phyloP scores from a whole-genome alignment of 192 early-diverging fungal genomes.

The Podila minutissima region DNA sequence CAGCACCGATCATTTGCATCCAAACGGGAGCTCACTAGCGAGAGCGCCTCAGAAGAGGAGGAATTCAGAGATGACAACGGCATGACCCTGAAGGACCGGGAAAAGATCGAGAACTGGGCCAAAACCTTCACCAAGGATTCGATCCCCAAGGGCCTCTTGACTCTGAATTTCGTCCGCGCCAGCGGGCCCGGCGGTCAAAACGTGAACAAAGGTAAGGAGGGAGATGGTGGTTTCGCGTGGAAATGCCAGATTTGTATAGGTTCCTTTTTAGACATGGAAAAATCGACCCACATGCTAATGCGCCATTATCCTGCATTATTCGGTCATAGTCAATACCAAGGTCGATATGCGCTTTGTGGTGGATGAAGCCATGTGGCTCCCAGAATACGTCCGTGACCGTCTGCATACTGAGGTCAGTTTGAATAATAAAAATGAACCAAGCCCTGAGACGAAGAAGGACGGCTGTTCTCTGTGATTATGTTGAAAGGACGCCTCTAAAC shows the following conservation, averaged over 20 bases:
- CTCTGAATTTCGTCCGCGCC: constrained; percentile 71
- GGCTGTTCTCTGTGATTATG: background rate
- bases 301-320: background rate
- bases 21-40: background rate
- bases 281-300: background rate
- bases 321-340: constrained; percentile 81
- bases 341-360: constrained; percentile 81
- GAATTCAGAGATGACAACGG: constrained; percentile 40
- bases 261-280: background rate
- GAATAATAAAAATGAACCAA: background rate
- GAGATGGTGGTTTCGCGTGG: background rate
- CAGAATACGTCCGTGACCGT: constrained; percentile 70
- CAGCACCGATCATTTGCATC: background rate
- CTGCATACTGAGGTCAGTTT: constrained; percentile 58
- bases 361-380: constrained; percentile 76
- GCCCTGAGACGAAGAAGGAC: background rate
- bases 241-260: too few relatives aligned
- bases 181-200: constrained; percentile 93
- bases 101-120: constrained; percentile 56
- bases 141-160: constrained; percentile 70
- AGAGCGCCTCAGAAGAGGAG: constrained; percentile 3
- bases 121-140: constrained; percentile 59
- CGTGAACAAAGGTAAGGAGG: constrained; percentile 85
- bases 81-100: constrained; percentile 45
- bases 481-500: background rate